These are phyloP conservation scores for Wolfiporia cocos DNA, from an alignment of 1,284 basidiomycete species.

Conservation along the genomic window DNA sequence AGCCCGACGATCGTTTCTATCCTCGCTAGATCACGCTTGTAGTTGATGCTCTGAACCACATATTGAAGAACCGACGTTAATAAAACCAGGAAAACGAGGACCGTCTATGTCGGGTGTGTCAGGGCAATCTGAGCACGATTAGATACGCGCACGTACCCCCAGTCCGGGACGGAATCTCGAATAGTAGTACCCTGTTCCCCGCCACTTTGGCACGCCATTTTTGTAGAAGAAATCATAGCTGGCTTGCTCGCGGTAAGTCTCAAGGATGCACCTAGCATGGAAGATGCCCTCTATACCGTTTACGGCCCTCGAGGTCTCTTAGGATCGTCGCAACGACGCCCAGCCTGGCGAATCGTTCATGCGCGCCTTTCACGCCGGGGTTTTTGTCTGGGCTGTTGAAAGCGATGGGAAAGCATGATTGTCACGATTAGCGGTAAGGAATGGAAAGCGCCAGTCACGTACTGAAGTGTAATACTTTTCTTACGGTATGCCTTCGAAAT, in stretches of 20 bases:
- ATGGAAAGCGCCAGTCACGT: slow-evolving; percentile 20
- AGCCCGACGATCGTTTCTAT: slow-evolving; percentile 61
- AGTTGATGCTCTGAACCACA: slow-evolving; percentile 71
- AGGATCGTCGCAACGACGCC: slow-evolving; percentile 84
- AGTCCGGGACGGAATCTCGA: slow-evolving; percentile 88
- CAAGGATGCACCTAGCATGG: not conserved
- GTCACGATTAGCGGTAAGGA: not conserved
- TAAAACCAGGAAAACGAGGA: slow-evolving; percentile 68
- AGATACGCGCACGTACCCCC: slow-evolving; percentile 40
- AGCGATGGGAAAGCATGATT: not conserved
- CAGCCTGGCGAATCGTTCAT: slow-evolving; percentile 83
- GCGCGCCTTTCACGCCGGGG: slow-evolving; percentile 70
- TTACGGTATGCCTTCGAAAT: slow-evolving; percentile 87
- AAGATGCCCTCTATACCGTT: slow-evolving; percentile 62
- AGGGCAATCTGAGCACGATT: slow-evolving; percentile 6
- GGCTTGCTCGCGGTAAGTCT: slow-evolving; percentile 2
- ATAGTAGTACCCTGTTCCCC: slow-evolving; percentile 88
- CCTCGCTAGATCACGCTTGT: slow-evolving; percentile 62
- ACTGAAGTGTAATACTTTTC: slow-evolving; percentile 86
- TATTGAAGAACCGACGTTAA: slow-evolving; percentile 78
- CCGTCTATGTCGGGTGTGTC: slow-evolving; percentile 40
- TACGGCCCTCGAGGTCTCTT: slow-evolving; percentile 67
- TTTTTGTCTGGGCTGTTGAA: slow-evolving; percentile 85
- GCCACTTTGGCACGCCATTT: slow-evolving; percentile 86
- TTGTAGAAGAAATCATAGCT: slow-evolving; percentile 91